Percentiles rank a stretch among this genome's conserved stretches.
Evolutionary conservation across 148 eudicot species (phyloP).

Genomic region (Rheum nobile): DNA sequence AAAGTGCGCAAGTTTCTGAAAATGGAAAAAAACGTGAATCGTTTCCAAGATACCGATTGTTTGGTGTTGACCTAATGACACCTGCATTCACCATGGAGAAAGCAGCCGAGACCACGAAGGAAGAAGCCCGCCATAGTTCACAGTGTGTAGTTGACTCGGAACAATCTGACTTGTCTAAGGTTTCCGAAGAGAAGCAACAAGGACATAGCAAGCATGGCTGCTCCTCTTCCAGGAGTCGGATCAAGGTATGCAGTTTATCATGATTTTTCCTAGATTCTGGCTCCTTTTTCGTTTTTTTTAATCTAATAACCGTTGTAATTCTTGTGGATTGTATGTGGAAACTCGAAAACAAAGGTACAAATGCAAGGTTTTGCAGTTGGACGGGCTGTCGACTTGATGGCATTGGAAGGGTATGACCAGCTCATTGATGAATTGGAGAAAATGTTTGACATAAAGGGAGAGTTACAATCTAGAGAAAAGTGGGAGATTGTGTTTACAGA

Average conservation of each 20-base stretch:
- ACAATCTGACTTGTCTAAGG: conserved; percentile 47
- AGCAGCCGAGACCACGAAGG: conserved; percentile 7
- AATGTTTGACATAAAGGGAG: conserved; percentile 73
- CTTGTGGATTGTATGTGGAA: background rate
- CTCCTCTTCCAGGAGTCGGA: conserved; percentile 63
- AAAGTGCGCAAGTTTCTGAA: conserved; percentile 15
- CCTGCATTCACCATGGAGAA: conserved; percentile 27
- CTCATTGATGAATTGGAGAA: conserved; percentile 66
- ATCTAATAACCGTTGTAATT: background rate
- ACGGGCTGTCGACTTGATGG: conserved; percentile 84
- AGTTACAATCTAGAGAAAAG: conserved; percentile 46
- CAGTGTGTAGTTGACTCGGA: conserved; percentile 42
- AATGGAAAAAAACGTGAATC: conserved; percentile 27
- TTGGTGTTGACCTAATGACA: conserved; percentile 67
- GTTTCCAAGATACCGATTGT: conserved; percentile 43
- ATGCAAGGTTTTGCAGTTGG: conserved; percentile 95
- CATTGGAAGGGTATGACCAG: conserved; percentile 50
- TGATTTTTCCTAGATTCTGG: background rate
- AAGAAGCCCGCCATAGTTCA: conserved; percentile 29
- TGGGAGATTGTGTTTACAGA: conserved; percentile 92
- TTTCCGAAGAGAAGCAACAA: conserved; percentile 28
- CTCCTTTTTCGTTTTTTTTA: background rate
- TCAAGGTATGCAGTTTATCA: conserved; percentile 46
- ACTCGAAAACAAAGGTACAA: conserved; percentile 44
- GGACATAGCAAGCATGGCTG: conserved; percentile 40